Base-by-base conservation (phyloP, 2,329 filamentous ascomycete species). In the Botryotinia convoluta region DNA sequence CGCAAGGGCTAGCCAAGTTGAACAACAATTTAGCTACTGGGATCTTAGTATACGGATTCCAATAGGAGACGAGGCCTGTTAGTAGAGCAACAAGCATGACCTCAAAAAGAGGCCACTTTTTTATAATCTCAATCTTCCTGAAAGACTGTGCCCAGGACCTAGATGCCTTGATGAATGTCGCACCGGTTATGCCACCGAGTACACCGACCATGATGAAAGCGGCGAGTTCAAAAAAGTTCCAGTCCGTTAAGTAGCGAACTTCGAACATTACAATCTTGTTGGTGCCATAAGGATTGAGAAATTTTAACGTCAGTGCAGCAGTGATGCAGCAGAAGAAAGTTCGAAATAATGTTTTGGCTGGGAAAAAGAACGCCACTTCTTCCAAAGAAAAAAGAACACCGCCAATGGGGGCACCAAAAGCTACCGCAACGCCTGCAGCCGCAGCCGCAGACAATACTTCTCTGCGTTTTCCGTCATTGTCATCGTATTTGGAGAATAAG, bases 261-360 rank as follows among this genome's bases (percentile, higher is more conserved):
- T 98, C 91, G 81, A 99, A 99, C 79, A 98, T 88, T 78, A 99
- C 96, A 76, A 99, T 97, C 83, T 99, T 98, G 81, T 93, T 91
- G 0, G 95, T 98, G 44, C 95, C 95, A 79, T 98, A 99, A 0
- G 96, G 96, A 78, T 99, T 97, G 54, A 98, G 85, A 77, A 98
- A 98, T 80, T 98, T 98, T 77, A 99, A 86, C 1, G 95, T 95
- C 48, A 99, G 83, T 0, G 96, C 94, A 1, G 96, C 95, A 45
- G 92, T 91, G 78, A 98, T 98, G 82, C 95, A 98, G 85, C 95
- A 98, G 83, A 98, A 98, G 83, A 99, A 99, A 0, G 96, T 98
- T 71, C 96, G 87, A 84, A 99, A 99, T 14, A 99, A 87, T 0
- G 95, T 98, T 84, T 99, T 98, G 9, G 95, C 94, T 0, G 96